Evolutionary conservation across 169 alveolate species (phyloP).

Genomic region (Miamiensis avidus): DNA sequence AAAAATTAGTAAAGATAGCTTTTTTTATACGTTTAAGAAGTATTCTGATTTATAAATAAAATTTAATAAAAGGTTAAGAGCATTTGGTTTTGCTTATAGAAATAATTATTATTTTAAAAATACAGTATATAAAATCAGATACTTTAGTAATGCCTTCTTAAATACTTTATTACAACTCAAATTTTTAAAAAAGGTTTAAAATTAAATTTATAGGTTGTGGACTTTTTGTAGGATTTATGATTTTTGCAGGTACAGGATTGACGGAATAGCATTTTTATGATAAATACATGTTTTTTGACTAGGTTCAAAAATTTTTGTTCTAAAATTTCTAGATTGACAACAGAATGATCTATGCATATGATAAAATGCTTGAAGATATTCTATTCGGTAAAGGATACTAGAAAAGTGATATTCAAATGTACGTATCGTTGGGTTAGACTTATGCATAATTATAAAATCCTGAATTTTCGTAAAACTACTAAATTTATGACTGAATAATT

Average conservation of each 20-base stretch:
- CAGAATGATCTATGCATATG: not conserved
- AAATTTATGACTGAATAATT: not conserved
- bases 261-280: not conserved
- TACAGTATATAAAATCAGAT: not conserved
- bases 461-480: not conserved
- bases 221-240: not conserved
- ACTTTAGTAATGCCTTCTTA: not conserved
- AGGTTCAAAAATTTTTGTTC: too few species aligned
- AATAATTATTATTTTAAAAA: too few species aligned
- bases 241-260: not conserved
- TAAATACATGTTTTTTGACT: not conserved
- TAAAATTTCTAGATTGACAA: not conserved
- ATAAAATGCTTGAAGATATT: not conserved
- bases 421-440: not conserved
- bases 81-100: not conserved
- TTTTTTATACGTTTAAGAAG: too few species aligned
- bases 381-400: not conserved
- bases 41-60: too few species aligned
- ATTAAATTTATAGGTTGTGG: not conserved
- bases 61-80: not conserved
- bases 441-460: not conserved
- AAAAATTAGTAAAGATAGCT: too few species aligned
- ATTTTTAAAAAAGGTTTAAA: too few species aligned
- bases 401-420: not conserved
- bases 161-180: too few species aligned